Evolutionary conservation across 2,329 filamentous ascomycete species (phyloP).

Genomic region (Ceratocystis albifundus): DNA sequence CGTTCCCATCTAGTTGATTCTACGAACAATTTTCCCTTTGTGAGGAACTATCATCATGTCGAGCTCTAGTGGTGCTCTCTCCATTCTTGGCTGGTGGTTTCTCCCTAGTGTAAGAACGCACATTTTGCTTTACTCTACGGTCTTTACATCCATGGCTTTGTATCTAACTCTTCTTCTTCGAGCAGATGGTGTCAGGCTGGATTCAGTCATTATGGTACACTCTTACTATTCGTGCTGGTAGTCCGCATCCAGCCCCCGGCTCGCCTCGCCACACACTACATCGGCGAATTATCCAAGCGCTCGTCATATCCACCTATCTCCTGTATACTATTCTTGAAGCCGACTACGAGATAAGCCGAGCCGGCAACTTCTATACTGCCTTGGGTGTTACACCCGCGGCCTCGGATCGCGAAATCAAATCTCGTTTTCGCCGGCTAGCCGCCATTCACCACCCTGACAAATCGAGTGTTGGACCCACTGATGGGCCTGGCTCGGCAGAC

Average conservation of each 20-base stretch:
- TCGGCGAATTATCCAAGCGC: conserved; percentile 69
- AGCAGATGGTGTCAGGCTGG: conserved; percentile 63
- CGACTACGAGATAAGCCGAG: conserved; percentile 62
- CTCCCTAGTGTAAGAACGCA: conserved; percentile 35
- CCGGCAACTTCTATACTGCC: conserved; percentile 66
- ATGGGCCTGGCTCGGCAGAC: conserved; percentile 29
- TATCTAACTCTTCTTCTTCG: conserved; percentile 22
- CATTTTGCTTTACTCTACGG: conserved; percentile 10
- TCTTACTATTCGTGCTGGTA: conserved; percentile 78
- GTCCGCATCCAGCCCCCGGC: conserved; percentile 62
- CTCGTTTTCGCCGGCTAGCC: conserved; percentile 67
- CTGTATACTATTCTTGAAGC: conserved; percentile 88
- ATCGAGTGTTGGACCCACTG: conserved; percentile 29
- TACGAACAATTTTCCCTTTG: not conserved
- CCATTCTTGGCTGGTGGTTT: conserved; percentile 40
- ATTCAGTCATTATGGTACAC: conserved; percentile 75
- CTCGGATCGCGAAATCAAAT: conserved; percentile 67
- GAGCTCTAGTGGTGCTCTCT: conserved; percentile 30
- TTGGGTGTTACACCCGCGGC: conserved; percentile 59
- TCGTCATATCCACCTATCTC: conserved; percentile 74
- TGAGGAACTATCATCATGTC: conserved; percentile 31
- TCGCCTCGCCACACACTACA: conserved; percentile 58
- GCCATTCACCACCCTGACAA: conserved; percentile 79
- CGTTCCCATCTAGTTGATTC: not conserved
- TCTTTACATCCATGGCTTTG: not conserved